Evolutionary conservation across 306 rosid genomes (phyloP).

Genomic region (Cicer yamashitae): DNA sequence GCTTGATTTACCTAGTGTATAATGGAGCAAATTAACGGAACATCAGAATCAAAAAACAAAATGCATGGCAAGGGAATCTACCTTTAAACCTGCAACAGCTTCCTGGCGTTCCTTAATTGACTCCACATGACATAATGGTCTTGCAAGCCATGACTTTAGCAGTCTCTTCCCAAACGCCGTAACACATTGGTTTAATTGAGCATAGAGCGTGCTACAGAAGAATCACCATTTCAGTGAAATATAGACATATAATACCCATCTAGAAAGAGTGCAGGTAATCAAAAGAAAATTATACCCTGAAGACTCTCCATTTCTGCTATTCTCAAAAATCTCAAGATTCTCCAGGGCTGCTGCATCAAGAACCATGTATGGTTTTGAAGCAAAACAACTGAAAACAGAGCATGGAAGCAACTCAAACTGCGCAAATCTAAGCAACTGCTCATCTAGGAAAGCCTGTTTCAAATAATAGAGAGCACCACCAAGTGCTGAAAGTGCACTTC

Average conservation of each 20-base stretch:
- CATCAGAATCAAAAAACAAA: constrained; percentile 38
- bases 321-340: constrained; percentile 95
- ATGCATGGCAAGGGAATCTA: constrained; percentile 46
- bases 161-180: constrained; percentile 95
- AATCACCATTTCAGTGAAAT: constrained; percentile 49
- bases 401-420: constrained; percentile 82
- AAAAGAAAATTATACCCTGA: constrained; percentile 70
- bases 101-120: constrained; percentile 81
- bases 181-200: constrained; percentile 89
- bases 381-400: constrained; percentile 62
- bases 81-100: constrained; percentile 81
- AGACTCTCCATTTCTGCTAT: constrained; percentile 85
- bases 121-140: constrained; percentile 78
- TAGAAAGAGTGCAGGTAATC: constrained; percentile 11
- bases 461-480: constrained; percentile 93
- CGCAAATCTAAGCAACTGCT: constrained; percentile 83
- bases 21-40: constrained; percentile 22
- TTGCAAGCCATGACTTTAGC: constrained; percentile 93
- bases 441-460: constrained; percentile 91
- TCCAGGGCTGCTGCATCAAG: constrained; percentile 94
- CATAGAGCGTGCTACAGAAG: constrained; percentile 76
- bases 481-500: constrained; percentile 91
- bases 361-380: constrained; percentile 87
- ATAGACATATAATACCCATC: constrained; percentile 19
- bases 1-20: constrained; percentile 22